Evolutionary conservation across 2,329 filamentous ascomycete species (phyloP), one percentile per base, ranked within the genome.

Genomic region (Bimuria novae-zelandiae): DNA sequence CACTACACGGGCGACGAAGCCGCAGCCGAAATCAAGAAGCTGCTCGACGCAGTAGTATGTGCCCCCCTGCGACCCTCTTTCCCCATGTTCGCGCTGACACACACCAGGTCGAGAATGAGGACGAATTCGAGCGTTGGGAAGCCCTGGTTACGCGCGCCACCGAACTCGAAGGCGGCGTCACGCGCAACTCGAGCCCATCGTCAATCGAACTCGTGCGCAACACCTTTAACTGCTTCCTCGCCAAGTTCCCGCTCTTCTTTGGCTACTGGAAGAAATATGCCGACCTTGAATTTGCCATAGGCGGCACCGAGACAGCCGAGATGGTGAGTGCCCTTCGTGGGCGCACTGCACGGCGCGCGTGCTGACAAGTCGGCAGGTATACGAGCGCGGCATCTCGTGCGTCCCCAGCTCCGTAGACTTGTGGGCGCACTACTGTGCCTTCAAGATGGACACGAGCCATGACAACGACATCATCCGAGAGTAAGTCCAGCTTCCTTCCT

Each of bases 191-290:
- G 36, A 97, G 90, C 71, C 92, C 94, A 0, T 90, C 95, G 69
- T 90, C 94, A 23, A 92, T 99, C 64, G 87, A 91, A 17, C 88
- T 91, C 10, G 88, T 92, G 51, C 89, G 94, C 75, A 86, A 90
- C 73, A 85, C 90, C 57, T 97, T 96, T 79, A 92, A 99, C 73
- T 86, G 89, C 42, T 95, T 99, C 70, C 87, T 99, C 19, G 85
- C 90, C 56, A 97, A 96, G 71, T 99, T 97, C 61, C 94, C 94
- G 2, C 83, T 97, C 10, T 85, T 97, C 33, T 99, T 97, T 68
- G 94, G 93, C 47, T 99, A 97, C 79, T 99, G 94, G 94, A 97
- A 97, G 80, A 97, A 97, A 74, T 99, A 97, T 82, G 94, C 94
- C 69, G 93, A 97, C 68, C 82, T 96, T 59, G 94, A 99, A 71